Evolutionary conservation across 2,329 filamentous ascomycete genomes (phyloP), one percentile per base, ranked within the genome.

Genomic region (Dothistroma pini): DNA sequence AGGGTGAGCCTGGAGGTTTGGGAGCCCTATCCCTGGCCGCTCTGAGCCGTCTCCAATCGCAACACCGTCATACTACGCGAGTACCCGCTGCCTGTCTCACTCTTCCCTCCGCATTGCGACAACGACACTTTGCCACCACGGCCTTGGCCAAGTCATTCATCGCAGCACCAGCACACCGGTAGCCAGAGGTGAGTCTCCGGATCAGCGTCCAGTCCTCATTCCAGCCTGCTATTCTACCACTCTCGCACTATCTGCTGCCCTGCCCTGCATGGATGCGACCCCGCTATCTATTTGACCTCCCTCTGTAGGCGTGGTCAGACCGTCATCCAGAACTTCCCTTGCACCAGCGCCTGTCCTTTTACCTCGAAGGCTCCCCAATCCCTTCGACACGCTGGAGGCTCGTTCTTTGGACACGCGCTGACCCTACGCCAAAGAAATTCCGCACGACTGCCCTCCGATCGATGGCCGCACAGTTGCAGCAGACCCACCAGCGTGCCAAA

Each of bases 401-500:
- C 41, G 22, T 56, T 19, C 31, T 53, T 35, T 19, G 51, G 1
- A 10, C 51, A 19, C 25, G 31, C 52, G 54, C 53, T 58, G 57
- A 58, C 57, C 57, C 41, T 35, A 31, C 22, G 35, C 51, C 52
- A 49, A 21, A 55, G 51, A 44, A 49, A n/a, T 22, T n/a, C 32
- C n/a, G 21, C 34, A 47, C 19, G n/a, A 29, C 52, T 25, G 56
- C 22, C 54, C 31, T 38, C 38, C 54, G 55, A 57, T 60, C 61
- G 56, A 68, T 66, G 63, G 59, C 61, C 41, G 63, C 54, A 31
- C 57, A 58, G 58, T 47, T 60, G 53, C 59, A 61, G 59, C 54
- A 60, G 57, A 35, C 61, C 41, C 65, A 55, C 55, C 65, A 66
- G 60, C 63, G 66, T 48, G 59, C 75, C 67, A 75, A 74, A 44